Evolutionary conservation across 2,329 filamentous ascomycete genomes (phyloP).

Genomic region (Ploettnerulaceae sp.): DNA sequence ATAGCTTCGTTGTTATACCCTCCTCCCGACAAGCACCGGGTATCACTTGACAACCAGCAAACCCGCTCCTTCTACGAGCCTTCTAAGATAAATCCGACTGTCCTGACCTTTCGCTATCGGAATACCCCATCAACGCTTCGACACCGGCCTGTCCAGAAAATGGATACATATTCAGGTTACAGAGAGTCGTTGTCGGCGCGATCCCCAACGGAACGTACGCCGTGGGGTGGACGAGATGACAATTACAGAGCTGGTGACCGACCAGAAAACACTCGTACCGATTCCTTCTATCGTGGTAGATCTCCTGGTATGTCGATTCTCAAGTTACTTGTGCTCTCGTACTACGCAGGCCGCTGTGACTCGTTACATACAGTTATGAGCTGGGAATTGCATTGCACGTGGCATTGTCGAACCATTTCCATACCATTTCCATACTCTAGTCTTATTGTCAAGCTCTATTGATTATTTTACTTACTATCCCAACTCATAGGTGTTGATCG

Average conservation of each 20-base stretch:
- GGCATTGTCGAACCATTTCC: background rate
- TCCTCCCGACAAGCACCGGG: conserved; percentile 27
- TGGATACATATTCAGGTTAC: conserved; percentile 31
- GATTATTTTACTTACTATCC: conserved; percentile 18
- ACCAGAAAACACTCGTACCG: conserved; percentile 42
- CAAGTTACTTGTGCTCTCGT: conserved; percentile 1
- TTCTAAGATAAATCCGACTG: conserved; percentile 18
- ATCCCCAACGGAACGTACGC: conserved; percentile 34
- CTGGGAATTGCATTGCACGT: background rate
- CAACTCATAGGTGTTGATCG: conserved; percentile 49
- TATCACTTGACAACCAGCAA: conserved; percentile 33
- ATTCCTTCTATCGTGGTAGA: conserved; percentile 60
- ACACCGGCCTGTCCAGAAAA: conserved; percentile 16
- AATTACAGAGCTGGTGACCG: conserved; percentile 28
- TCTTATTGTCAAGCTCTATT: conserved; percentile 4
- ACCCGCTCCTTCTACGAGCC: conserved; percentile 15
- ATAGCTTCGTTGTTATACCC: conserved; percentile 26
- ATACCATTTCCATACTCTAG: background rate
- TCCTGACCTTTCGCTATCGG: conserved; percentile 13
- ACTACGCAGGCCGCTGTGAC: background rate
- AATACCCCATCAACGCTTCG: background rate
- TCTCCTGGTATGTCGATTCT: conserved; percentile 59
- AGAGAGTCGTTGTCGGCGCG: conserved; percentile 32
- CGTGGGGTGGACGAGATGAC: conserved; percentile 34
- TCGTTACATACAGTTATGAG: conserved; percentile 16